Base-by-base conservation (phyloP, 192 early-diverging fungal genomes). In the Geranomyces variabilis region DNA sequence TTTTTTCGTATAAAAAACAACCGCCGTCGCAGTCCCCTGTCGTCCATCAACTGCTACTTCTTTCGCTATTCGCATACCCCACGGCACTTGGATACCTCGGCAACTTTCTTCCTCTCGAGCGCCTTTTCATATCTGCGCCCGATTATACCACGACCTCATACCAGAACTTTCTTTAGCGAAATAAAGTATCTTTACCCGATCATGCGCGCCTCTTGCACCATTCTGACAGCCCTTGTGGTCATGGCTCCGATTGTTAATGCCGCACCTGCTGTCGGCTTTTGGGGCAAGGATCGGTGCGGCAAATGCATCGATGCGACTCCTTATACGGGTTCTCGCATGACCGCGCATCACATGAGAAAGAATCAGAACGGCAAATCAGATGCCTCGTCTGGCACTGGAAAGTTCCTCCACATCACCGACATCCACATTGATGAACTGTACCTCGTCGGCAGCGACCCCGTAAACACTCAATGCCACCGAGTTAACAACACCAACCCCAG, bases 401-500 rank as follows among this genome's bases (percentile, higher is more conserved):
- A 65, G 51, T 72, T 72, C 44, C 63, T 72, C 14, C 63, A 65
- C 70, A 72, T 72, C 0, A 58, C 70, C 47, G 70, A 72, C 41
- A 72, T 72, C 48, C 70, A 72, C 60, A 65, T 72, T 44, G 70
- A 72, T 41, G 70, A 72, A 28, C 29, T 34, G 6, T 75, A 75
- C 74, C 33, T 41, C 19, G 28, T 36, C 17, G 74, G 74, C 22
- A 63, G 67, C 60, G 74, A 68, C 49, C 66, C 67, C 44, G 67
- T 28, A 12, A 46, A 34, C 49, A 70, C 30, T 6, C 21, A 43
- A 31, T 75, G 74, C 45, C 74, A 75, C 74, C 57, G 67, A 1
- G 24, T 29, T 10, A 69, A 70, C 36, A 17, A 9, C 36, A 51
- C 46, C 8, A 30, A 74, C 34, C 26, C 67, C 8, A 34, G 45